phyloP scores from a whole-genome alignment of 345 rosid genomes.

The Salix exigua region DNA sequence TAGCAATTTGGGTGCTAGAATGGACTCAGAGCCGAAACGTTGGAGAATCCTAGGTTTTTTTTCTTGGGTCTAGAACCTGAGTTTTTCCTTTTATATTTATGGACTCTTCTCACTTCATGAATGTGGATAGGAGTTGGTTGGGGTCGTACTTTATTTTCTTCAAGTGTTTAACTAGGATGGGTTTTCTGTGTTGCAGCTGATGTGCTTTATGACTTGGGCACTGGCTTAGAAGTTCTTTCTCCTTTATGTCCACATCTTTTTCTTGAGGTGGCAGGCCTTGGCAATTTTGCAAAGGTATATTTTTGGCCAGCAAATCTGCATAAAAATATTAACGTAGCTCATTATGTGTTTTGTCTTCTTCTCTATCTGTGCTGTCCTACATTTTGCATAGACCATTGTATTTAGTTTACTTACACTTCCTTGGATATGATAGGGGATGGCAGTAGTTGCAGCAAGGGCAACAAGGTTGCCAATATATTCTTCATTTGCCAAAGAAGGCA shows the following conservation, averaged over 20 bases:
- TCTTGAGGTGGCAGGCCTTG: constrained; percentile 95
- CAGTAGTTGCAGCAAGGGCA: constrained; percentile 94
- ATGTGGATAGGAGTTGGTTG: constrained; percentile 3
- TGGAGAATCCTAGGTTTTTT: constrained; percentile 83
- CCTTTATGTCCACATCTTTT: constrained; percentile 86
- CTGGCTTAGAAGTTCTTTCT: constrained; percentile 87
- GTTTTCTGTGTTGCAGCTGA: constrained; percentile 59
- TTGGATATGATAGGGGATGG: constrained; percentile 72
- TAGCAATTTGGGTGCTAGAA: constrained; percentile 93
- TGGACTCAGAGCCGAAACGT: constrained; percentile 93
- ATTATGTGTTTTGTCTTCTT: background rate
- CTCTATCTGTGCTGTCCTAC: background rate
- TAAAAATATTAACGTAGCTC: background rate
- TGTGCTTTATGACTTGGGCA: constrained; percentile 83
- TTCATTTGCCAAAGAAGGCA: constrained; percentile 96
- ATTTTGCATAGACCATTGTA: background rate
- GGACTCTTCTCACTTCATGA: constrained; percentile 5
- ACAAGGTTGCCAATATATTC: constrained; percentile 92
- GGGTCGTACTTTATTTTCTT: background rate
- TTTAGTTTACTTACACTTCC: constrained; percentile 12
- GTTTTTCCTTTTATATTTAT: background rate
- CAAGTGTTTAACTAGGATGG: constrained; percentile 9
- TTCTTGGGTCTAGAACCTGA: background rate
- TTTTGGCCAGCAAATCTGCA: background rate
- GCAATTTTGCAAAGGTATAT: constrained; percentile 83